Evolutionary conservation across 1,284 basidiomycete genomes (phyloP).

Genomic region (Sanghuangporus weigelae): DNA sequence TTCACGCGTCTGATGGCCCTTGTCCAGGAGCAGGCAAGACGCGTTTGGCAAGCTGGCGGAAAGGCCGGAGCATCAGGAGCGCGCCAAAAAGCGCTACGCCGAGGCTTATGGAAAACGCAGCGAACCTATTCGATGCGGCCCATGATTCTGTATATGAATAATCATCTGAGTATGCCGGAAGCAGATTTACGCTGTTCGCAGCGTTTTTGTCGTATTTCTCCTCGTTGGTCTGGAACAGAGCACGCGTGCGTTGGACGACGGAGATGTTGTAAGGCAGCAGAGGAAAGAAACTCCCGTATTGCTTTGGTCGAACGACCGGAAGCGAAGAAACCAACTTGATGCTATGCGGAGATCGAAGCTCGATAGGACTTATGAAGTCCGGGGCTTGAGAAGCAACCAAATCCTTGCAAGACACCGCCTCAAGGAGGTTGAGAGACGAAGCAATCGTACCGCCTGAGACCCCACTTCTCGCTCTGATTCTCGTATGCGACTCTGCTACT

Average conservation of each 20-base stretch:
- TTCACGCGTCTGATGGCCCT: conserved; percentile 60
- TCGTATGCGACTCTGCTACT: conserved; percentile 39
- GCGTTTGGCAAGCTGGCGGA: conserved; percentile 48
- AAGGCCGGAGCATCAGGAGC: conserved; percentile 34
- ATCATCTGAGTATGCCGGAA: conserved; percentile 49
- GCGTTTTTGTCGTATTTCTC: neutral
- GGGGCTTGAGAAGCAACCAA: conserved; percentile 28
- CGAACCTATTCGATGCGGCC: conserved; percentile 36
- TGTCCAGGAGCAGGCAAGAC: conserved; percentile 50
- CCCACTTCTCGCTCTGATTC: conserved; percentile 44
- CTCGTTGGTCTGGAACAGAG: conserved; percentile 48
- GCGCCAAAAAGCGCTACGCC: conserved; percentile 32
- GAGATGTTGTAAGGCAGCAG: conserved; percentile 61
- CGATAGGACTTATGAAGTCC: conserved; percentile 50
- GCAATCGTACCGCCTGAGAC: conserved; percentile 70
- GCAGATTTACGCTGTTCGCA: neutral
- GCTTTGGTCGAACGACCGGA: neutral
- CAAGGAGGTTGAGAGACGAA: conserved; percentile 43
- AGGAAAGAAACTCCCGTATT: conserved; percentile 54
- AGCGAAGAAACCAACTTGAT: conserved; percentile 5
- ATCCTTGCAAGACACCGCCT: conserved; percentile 42
- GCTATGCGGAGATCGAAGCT: neutral
- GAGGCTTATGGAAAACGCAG: conserved; percentile 39
- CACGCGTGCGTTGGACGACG: conserved; percentile 77
- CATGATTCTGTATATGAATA: conserved; percentile 77